These are phyloP conservation scores for Neonectria punicea DNA, from an alignment of 2,329 filamentous ascomycete species.

Conservation along the genomic window DNA sequence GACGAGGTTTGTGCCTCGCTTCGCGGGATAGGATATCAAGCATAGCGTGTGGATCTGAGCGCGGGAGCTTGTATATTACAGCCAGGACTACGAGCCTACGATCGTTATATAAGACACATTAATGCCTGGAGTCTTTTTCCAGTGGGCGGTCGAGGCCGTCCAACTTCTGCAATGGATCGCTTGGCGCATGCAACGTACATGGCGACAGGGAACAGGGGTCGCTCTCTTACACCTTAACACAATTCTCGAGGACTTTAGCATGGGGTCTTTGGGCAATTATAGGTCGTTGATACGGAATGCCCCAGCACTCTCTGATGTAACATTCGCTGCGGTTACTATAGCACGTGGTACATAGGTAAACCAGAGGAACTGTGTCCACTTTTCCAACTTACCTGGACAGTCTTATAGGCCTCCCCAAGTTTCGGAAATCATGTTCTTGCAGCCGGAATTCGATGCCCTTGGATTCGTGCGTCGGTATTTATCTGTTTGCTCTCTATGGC, in stretches of 20 bases:
- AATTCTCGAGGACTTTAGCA: background rate
- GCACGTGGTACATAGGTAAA: background rate
- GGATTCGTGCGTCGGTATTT: no score
- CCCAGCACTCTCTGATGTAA: background rate
- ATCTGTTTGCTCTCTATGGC: background rate
- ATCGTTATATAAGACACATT: conserved; percentile 47
- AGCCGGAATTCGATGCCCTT: background rate
- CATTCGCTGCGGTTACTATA: background rate
- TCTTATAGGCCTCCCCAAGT: no score
- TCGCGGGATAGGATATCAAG: conserved; percentile 45
- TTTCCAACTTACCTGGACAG: background rate
- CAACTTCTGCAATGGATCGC: background rate
- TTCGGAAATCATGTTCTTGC: background rate
- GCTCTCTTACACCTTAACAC: background rate
- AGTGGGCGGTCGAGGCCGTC: background rate
- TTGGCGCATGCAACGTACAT: conserved; percentile 4
- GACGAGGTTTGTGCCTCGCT: conserved; percentile 32
- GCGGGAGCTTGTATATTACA: conserved; percentile 51
- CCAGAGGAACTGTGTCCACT: background rate
- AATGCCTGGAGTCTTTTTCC: conserved; percentile 31
- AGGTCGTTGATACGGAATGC: background rate
- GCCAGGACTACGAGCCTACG: conserved; percentile 47
- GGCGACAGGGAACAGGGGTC: conserved; percentile 14
- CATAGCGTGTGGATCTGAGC: conserved; percentile 46
- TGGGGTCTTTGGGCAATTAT: background rate